Evolutionary conservation across 2,329 filamentous ascomycete species (phyloP), one percentile per base, ranked within the genome.

Genomic region (Cladobotryum protrusum): DNA sequence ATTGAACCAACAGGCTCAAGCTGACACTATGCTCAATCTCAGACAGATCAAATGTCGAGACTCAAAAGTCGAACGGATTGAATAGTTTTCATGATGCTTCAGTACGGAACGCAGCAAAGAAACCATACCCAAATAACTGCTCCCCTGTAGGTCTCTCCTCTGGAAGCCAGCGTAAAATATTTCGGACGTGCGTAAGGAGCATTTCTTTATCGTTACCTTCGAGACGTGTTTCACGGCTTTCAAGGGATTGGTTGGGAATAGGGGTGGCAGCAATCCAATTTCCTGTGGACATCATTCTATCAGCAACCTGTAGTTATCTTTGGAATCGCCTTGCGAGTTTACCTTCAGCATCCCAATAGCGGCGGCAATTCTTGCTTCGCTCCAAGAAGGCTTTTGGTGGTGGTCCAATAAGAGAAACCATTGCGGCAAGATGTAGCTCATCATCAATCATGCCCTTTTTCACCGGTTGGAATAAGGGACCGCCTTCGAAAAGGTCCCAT

Each of bases 351-450:
- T 60, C 61, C 45, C 59, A 63, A 17, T 55, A 61, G 13, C 49
- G 42, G 12, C 47, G 45, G 45, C 24, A 29, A 9, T 29, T 29
- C 24, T 29, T 9, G 24, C 24, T 69, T 2, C 64, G 57, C 43
- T 61, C 41, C 37, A 72, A 44, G 37, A 72, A 66, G 2, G 61
- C 57, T 43, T 52, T 56, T 2, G 65, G 65, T 2, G 69, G 70
- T 1, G 58, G 62, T 0, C 68, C 68, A 49, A 73, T 57, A 7
- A 71, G 49, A 3, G 68, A 64, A 4, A 72, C 61, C 61, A 71
- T 68, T 43, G 63, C 59, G 1, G 61, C 64, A 43, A 69, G 57
- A 29, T 67, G 63, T 32, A 62, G 58, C 15, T 60, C 57, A 47
- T 61, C 52, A 47, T 59, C 24, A 29, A 29, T 6, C 6, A 29